Evolutionary conservation across 768 basidiomycete genomes (phyloP).

Genomic region (Clathrus columnatus): DNA sequence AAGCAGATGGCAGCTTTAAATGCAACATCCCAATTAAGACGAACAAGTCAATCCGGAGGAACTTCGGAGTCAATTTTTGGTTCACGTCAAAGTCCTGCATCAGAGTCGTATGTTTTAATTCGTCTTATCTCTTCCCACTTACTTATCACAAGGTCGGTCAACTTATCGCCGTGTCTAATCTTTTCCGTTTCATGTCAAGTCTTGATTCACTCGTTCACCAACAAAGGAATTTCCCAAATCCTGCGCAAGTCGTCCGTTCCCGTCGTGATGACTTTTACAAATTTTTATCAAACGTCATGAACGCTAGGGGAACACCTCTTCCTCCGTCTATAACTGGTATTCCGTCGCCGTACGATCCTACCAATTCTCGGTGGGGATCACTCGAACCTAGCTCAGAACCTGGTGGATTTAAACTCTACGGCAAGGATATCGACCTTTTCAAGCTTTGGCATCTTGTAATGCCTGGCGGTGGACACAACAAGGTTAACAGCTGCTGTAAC

Average conservation of each 20-base stretch:
- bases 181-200: slow-evolving; percentile 14
- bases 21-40: slow-evolving; percentile 29
- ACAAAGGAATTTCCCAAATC: slow-evolving; percentile 28
- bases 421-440: slow-evolving; percentile 70
- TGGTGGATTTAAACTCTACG: slow-evolving; percentile 60
- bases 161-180: slow-evolving; percentile 36
- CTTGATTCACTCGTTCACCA: slow-evolving; percentile 27
- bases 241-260: slow-evolving; percentile 34
- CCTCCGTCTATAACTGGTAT: slow-evolving; percentile 68
- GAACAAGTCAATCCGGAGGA: slow-evolving; percentile 46
- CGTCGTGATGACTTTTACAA: slow-evolving; percentile 53
- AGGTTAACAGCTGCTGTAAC: slow-evolving; percentile 38
- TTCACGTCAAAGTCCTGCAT: slow-evolving; percentile 1
- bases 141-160: slow-evolving; percentile 23
- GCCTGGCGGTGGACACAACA: slow-evolving; percentile 50
- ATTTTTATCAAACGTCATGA: slow-evolving; percentile 53
- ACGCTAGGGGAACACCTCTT: slow-evolving; percentile 49
- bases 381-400: slow-evolving; percentile 55
- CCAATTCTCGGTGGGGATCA: slow-evolving; percentile 52
- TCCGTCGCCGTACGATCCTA: slow-evolving; percentile 52
- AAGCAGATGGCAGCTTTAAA: slow-evolving; percentile 79
- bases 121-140: slow-evolving; percentile 20
- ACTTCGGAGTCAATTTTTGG: slow-evolving; percentile 63
- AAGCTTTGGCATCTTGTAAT: slow-evolving; percentile 58
- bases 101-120: slow-evolving; percentile 15